phyloP scores from a whole-genome alignment of 2,329 filamentous ascomycete species.

The Fusarium austroafricanum region DNA sequence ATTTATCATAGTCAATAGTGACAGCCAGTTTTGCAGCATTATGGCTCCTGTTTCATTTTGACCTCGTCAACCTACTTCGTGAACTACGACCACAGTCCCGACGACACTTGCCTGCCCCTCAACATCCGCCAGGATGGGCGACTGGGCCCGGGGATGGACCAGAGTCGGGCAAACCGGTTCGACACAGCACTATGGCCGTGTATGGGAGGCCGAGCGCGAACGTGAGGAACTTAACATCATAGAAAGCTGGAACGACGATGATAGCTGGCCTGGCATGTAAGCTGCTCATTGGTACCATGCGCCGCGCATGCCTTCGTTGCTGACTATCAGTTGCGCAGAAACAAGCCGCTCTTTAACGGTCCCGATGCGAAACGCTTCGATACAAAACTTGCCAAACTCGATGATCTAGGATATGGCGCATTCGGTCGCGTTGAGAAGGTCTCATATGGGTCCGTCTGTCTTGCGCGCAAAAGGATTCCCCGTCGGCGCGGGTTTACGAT shows the following conservation, averaged over 20 bases:
- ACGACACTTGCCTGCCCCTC: background rate
- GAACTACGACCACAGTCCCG: background rate
- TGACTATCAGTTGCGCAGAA: slow-evolving; percentile 36
- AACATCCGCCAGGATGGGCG: slow-evolving; percentile 41
- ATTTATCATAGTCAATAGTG: background rate
- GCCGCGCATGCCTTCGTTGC: background rate
- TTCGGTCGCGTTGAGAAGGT: slow-evolving; percentile 60
- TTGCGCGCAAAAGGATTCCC: slow-evolving; percentile 59
- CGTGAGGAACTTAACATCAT: slow-evolving; percentile 48
- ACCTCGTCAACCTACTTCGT: slow-evolving; percentile 10
- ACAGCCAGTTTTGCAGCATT: background rate
- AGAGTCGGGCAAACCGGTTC: slow-evolving; percentile 47
- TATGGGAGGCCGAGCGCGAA: slow-evolving; percentile 49
- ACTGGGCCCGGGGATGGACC: slow-evolving; percentile 50
- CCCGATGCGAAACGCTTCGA: slow-evolving; percentile 52
- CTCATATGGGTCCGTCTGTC: slow-evolving; percentile 54
- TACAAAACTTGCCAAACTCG: slow-evolving; percentile 46
- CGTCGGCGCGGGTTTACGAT: slow-evolving; percentile 53
- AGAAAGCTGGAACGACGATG: slow-evolving; percentile 49
- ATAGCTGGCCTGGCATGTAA: slow-evolving; percentile 51
- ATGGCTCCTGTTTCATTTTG: slow-evolving; percentile 26
- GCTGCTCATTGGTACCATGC: slow-evolving; percentile 16
- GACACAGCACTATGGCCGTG: slow-evolving; percentile 35
- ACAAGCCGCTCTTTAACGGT: slow-evolving; percentile 48
- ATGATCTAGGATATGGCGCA: slow-evolving; percentile 57